Evolutionary conservation across 257 asterid genomes (phyloP), one percentile per base, ranked within the genome.

Genomic region (Petunia secreta): DNA sequence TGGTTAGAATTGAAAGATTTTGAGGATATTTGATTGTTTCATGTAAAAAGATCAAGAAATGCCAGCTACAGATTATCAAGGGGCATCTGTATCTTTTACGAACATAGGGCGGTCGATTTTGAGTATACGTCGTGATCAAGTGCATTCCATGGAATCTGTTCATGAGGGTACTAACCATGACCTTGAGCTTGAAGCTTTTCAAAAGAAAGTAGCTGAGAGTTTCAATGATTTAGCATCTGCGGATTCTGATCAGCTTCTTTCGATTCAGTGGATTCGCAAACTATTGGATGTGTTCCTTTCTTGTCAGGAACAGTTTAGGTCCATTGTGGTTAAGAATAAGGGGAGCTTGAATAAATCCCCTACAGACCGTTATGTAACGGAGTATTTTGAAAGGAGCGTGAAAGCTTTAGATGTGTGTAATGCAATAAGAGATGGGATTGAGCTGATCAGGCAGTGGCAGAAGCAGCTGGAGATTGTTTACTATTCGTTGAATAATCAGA

Each of bases 351-450:
- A 13, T 38, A 88, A 75, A 53, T 75, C 96, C 37, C 91, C 93
- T 0, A 60, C 85, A 85, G 95, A 91, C 6, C 81, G 82, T 8
- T 69, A 48, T 79, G 14, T 86, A 4, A 37, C 87, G 5, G 97
- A 93, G 3, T 91, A 74, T 76, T 90, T 83, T 67, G 97, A 91
- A n/a, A 83, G 92, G 82, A 89, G 94, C 41, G 88, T 93, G 9
- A 93, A 93, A 79, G 95, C 92, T 1, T 75, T 93, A 11, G 97
- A 93, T 41, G 90, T 93, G 10, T 90, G 94, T 73, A 93, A 93
- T 69, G 97, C 95, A 1, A 85, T 90, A 52, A 90, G 97, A 1
- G 97, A 91, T 40, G 97, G 95, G 40, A 89, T 93, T 71, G 92
- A 91, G 77, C 87, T 86, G 85, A 85, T 93, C 79, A 81, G 91